Percentiles rank a stretch among this genome's conserved stretches.
Evolutionary conservation across 1,284 basidiomycete species (phyloP).

Genomic region (Fistulinella staudtii): DNA sequence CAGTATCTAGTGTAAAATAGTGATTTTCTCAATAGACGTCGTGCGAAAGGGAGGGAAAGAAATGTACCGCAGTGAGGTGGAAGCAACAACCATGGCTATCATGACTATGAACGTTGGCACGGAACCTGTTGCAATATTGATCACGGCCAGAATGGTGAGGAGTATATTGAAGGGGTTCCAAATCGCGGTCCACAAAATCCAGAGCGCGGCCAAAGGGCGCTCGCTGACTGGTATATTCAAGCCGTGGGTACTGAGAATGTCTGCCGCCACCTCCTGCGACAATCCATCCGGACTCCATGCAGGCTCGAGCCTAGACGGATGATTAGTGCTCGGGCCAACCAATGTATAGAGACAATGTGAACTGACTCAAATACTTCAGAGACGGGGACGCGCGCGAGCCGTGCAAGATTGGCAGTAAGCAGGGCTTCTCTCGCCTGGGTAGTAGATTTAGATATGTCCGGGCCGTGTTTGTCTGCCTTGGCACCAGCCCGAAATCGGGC

Average conservation of each 20-base stretch:
- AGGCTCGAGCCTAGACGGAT: constrained; percentile 24
- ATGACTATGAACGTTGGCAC: constrained; percentile 31
- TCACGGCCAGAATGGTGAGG: constrained; percentile 27
- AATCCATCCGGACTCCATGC: constrained; percentile 24
- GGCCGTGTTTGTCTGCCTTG: constrained; percentile 26
- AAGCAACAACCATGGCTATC: constrained; percentile 32
- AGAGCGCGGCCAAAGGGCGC: constrained; percentile 28
- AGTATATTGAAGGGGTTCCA: constrained; percentile 33
- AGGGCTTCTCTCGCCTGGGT: constrained; percentile 21
- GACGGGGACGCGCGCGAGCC: constrained; percentile 24
- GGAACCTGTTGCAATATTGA: constrained; percentile 31
- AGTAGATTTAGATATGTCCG: constrained; percentile 24
- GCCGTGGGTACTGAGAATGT: constrained; percentile 21
- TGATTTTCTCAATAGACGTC: no score
- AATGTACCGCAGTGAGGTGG: constrained; percentile 25
- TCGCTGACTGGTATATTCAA: constrained; percentile 27
- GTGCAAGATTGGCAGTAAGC: constrained; percentile 22
- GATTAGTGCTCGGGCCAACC: not conserved
- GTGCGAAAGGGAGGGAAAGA: not conserved
- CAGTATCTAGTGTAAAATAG: constrained; percentile 23
- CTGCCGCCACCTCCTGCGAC: constrained; percentile 21
- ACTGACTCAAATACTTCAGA: constrained; percentile 24
- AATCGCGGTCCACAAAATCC: constrained; percentile 28
- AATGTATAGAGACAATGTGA: no score
- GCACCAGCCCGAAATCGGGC: constrained; percentile 17